phyloP scores from a whole-genome alignment of 139 green algal genomes.

The Marvania coccoides region DNA sequence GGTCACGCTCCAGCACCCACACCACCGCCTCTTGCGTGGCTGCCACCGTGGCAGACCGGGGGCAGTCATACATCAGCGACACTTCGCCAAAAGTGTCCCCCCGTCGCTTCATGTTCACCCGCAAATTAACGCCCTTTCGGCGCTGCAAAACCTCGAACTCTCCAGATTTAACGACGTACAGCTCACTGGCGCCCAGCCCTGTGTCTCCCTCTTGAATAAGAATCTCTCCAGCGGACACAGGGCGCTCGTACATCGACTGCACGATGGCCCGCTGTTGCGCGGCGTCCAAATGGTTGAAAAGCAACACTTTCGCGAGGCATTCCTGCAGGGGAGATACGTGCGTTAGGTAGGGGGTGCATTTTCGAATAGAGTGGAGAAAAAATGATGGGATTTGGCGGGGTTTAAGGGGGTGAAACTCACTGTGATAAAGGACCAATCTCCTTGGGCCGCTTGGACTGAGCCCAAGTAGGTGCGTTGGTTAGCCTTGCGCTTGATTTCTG shows the following conservation, averaged over 20 bases:
- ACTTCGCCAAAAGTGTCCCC: conserved; percentile 89
- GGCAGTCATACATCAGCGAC: conserved; percentile 83
- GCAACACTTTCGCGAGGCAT: conserved; percentile 69
- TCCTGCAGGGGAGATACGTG: conserved; percentile 31
- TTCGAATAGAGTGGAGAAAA: not conserved
- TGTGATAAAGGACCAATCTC: conserved; percentile 58
- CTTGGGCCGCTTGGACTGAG: conserved; percentile 29
- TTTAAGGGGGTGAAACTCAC: not conserved
- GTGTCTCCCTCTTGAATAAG: conserved; percentile 89
- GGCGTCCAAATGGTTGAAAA: conserved; percentile 73
- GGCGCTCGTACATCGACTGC: conserved; percentile 42
- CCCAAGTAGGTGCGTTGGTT: conserved; percentile 28
- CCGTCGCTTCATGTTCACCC: conserved; percentile 79
- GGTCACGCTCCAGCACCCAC: conserved; percentile 82
- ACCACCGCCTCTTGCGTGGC: conserved; percentile 73
- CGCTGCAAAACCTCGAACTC: conserved; percentile 89
- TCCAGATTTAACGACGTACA: conserved; percentile 89
- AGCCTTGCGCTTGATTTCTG: conserved; percentile 34
- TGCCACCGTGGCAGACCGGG: conserved; percentile 81
- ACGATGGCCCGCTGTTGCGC: conserved; percentile 54
- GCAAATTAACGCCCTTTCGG: conserved; percentile 77
- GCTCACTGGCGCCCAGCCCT: conserved; percentile 66
- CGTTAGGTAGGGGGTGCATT: not conserved
- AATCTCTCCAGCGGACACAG: conserved; percentile 65
- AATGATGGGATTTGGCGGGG: not conserved